Base-by-base conservation (phyloP, 495 filamentous ascomycete species). In the Penicillium paxilli region DNA sequence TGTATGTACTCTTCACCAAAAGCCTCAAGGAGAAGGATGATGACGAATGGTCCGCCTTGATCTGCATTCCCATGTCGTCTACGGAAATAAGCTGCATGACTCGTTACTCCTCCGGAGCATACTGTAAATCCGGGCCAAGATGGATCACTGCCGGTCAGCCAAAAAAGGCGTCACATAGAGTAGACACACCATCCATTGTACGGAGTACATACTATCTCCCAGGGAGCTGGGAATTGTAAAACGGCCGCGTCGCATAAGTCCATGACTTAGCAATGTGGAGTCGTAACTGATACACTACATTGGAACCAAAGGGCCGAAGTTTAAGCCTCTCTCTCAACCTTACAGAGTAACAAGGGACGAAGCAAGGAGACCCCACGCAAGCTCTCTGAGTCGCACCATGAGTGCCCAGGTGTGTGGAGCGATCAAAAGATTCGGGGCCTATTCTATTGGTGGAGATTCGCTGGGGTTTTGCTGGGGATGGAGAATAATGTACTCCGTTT, bases 181-280 rank as follows among this genome's bases (percentile, higher is more conserved):
- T n/a, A n/a, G n/a, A n/a, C n/a, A n/a, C n/a, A n/a, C n/a, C n/a
- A n/a, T n/a, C n/a, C n/a, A n/a, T n/a, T n/a, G n/a, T n/a, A n/a
- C n/a, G n/a, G n/a, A n/a, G n/a, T n/a, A n/a, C n/a, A n/a, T n/a
- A n/a, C n/a, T n/a, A n/a, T n/a, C n/a, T n/a, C n/a, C n/a, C n/a
- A n/a, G n/a, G n/a, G n/a, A n/a, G n/a, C n/a, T n/a, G n/a, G n/a
- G n/a, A n/a, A 55, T 60, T 47, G 24, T 44, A 47, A 63, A 66
- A 66, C 63, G 60, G 60, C 47, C 51, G 54, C 63, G 51, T 63
- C 57, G 57, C 60, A 66, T 63, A 54, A 12, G 20, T 40, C 26
- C 30, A 52, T 53, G 22, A 9, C 11, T 30, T 28, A 9, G 11
- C 22, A 24, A 24, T 21, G 42, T 47, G 46, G 46, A 49, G 46